Base-by-base conservation (phyloP, 106 monocot species). In the Posidonia australis region DNA sequence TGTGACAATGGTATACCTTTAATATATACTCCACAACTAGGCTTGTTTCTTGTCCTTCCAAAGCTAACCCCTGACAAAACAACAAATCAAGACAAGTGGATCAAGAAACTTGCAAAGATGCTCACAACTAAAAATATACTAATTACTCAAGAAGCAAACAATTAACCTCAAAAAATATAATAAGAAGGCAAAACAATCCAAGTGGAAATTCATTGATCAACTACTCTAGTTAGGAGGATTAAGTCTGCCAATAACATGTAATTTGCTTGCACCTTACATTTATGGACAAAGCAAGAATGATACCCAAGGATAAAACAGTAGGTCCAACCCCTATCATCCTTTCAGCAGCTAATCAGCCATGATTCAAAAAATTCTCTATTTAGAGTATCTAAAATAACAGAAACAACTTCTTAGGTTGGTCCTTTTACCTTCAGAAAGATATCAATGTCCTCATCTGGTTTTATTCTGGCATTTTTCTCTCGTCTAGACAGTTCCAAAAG, bases 391-490 rank as follows among this genome's bases (percentile, higher is more conserved):
- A 36, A 53, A 12, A 17, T 43, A 51, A 22, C 0, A 45, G 25
- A 9, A 25, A 56, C 13, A 28, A 9, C 42, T 31, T 13, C 10
- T n/a, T 17, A 26, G 5, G 32, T 54, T 41, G 13, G 30, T 65
- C 19, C 58, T 20, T 13, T 31, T 70, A 86, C 91, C 98, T 99
- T 99, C 87, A 99, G 81, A 69, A 99, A 99, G 68, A 99, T 73
- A 88, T 99, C 98, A 67, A 99, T 83, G 78, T 99, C 98, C 73
- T 91, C 91, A 55, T 99, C 85, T 65, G 98, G 98, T 59, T 88
- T 99, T 74, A 99, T 99, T 63, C 91, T 87, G 10, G 74, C 68
- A 79, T 78, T 73, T 74, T 98, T 98, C 66, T 98, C 98, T 72
- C 98, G 80, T 61, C 98, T 85, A 7, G 71, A 72, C 58, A 98